Conservation (phyloP, 129 eudicot species). For the Glebionis coronaria region DNA sequence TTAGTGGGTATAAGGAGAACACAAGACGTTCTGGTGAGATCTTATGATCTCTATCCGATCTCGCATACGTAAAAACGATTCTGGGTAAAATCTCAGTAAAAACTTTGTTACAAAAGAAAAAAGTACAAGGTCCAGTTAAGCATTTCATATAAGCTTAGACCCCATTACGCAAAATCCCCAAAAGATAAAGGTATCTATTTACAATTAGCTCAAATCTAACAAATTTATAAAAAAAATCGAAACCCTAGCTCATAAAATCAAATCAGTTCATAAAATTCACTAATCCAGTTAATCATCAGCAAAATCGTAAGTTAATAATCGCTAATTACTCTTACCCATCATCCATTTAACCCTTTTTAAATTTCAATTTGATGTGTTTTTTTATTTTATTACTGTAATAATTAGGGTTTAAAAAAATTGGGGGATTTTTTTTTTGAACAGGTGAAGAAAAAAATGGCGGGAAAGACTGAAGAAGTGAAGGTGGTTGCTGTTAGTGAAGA, state of each 20-base stretch:
- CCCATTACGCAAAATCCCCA: background rate
- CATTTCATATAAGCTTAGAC: no score
- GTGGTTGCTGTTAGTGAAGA: slow-evolving; percentile 54
- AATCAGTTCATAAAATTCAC: background rate
- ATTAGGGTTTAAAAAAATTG: slow-evolving; percentile 22
- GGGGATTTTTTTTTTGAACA: slow-evolving; percentile 14
- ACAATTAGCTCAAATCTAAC: background rate
- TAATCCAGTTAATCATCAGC: slow-evolving; percentile 9
- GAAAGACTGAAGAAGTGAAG: slow-evolving; percentile 37
- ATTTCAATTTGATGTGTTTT: background rate
- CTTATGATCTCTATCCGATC: no score
- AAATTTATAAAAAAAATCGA: background rate
- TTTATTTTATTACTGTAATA: background rate
- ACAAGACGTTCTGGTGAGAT: no score
- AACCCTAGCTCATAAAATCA: slow-evolving; percentile 19
- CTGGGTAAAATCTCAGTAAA: no score
- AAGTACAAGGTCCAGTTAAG: no score
- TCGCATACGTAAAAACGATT: no score
- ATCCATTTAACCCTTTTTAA: background rate
- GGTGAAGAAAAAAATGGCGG: slow-evolving; percentile 42
- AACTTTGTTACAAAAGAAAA: no score
- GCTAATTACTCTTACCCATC: background rate
- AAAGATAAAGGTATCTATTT: background rate
- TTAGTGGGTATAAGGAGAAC: no score
- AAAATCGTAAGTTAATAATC: slow-evolving; percentile 27